Evolutionary conservation across 192 early-diverging fungal genomes (phyloP).

Genomic region (Mortierella alpina): DNA sequence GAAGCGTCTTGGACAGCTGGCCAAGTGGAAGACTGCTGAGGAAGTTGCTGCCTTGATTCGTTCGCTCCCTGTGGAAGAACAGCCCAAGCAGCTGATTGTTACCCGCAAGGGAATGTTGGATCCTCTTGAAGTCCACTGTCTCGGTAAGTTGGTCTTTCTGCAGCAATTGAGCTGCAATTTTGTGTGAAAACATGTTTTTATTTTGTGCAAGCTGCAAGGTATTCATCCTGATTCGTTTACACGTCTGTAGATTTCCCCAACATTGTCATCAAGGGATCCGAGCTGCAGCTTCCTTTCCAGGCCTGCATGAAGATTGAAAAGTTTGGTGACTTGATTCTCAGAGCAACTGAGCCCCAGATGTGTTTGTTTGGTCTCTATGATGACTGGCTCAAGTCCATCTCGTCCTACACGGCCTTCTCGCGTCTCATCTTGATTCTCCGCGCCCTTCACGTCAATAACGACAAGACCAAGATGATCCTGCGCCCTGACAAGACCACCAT

Average conservation of each 20-base stretch:
- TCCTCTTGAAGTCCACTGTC: constrained; percentile 93
- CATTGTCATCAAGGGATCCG: constrained; percentile 97
- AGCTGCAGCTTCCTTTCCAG: constrained; percentile 98
- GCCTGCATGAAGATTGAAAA: constrained; percentile 98
- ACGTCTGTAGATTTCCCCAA: constrained; percentile 92
- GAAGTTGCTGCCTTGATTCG: constrained; percentile 99
- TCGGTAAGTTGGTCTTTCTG: constrained; percentile 33
- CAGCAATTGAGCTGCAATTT: neutral
- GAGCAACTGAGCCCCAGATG: constrained; percentile 99
- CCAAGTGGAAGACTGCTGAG: constrained; percentile 99
- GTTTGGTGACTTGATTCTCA: constrained; percentile 97
- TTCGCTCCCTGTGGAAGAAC: constrained; percentile 98
- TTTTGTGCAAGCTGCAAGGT: neutral
- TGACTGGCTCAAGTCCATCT: constrained; percentile 96
- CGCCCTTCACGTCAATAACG: constrained; percentile 97
- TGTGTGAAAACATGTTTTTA: neutral
- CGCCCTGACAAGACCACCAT: constrained; percentile 93
- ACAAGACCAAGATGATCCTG: constrained; percentile 96
- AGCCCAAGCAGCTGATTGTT: constrained; percentile 99
- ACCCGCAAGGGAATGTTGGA: constrained; percentile 99
- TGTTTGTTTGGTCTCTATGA: constrained; percentile 90
- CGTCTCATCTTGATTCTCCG: constrained; percentile 96
- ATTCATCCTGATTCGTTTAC: constrained; percentile 7
- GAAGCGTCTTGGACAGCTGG: constrained; percentile 98
- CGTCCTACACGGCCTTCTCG: constrained; percentile 98